Evolutionary conservation across 257 asterid genomes (phyloP), one percentile per base, ranked within the genome.

Genomic region (Cinchona pubescens): DNA sequence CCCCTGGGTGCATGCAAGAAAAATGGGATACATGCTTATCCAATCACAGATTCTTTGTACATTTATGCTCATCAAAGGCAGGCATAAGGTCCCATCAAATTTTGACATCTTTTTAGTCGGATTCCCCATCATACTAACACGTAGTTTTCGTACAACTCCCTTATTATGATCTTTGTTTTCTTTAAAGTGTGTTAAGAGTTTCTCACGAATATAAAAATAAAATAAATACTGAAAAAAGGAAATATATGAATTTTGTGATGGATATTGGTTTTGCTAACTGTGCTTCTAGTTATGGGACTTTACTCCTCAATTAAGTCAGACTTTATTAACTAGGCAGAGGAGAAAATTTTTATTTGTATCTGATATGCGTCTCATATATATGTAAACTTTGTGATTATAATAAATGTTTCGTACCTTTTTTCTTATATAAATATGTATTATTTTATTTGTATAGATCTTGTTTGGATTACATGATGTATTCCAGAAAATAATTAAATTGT

Each of bases 51-150:
- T 60, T 73, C 48, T 45, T 65, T 60, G 29, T 10, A 45, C 1
- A 30, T n/a, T 14, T 40, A 19, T 60, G 77, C 46, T 73, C 30
- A 48, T 49, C 15, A 58, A 73, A 62, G 34, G 25, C 49, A 45
- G 71, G 35, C 77, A 74, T 2, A 43, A 42, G 46, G 62, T 45
- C 71, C 67, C 43, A 61, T 74, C 77, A 62, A 63, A 29, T 61
- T 61, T 27, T 58, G n/a, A n/a, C 32, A n/a, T 30, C 6, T 56
- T 27, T 56, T 35, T 71, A 35, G 12, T 35, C 35, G 48, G 35
- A 32, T 51, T 70, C 53, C 49, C 49, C 32, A 18, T 51, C 7
- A 21, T 4, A 18, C 18, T 3, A 2, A 29, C 21, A 60, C 40
- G 8, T 30, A 48, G 2, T 48, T 49, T 16, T 11, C 68, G 10